Evolutionary conservation across 768 basidiomycete genomes (phyloP).

Genomic region (Panus rudis): DNA sequence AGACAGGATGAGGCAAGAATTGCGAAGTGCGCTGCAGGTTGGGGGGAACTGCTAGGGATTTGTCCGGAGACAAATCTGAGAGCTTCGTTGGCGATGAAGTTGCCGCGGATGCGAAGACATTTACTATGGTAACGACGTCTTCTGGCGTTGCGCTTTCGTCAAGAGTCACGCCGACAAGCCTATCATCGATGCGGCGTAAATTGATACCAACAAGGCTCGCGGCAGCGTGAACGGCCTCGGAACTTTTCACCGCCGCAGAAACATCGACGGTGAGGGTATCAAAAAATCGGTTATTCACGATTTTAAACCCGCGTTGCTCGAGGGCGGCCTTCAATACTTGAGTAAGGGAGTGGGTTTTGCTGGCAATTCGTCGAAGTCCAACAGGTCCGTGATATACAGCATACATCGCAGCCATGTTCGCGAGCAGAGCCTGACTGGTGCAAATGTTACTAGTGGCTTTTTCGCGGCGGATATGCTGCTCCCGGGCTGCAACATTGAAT

Average conservation of each 20-base stretch:
- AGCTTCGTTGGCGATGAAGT: slow-evolving; percentile 39
- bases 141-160: slow-evolving; percentile 82
- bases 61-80: slow-evolving; percentile 41
- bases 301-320: slow-evolving; percentile 66
- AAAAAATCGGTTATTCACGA: slow-evolving; percentile 74
- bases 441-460: slow-evolving; percentile 99
- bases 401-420: slow-evolving; percentile 99
- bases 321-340: slow-evolving; percentile 65
- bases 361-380: slow-evolving; percentile 78
- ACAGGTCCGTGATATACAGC: slow-evolving; percentile 93
- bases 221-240: slow-evolving; percentile 59
- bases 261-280: slow-evolving; percentile 85
- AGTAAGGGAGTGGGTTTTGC: slow-evolving; percentile 86
- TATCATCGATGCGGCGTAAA: slow-evolving; percentile 68
- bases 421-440: slow-evolving; percentile 94
- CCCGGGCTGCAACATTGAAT: slow-evolving; percentile 55
- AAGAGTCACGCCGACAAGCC: slow-evolving; percentile 78
- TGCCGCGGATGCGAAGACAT: slow-evolving; percentile 70
- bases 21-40: slow-evolving; percentile 53
- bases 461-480: slow-evolving; percentile 95
- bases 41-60: slow-evolving; percentile 42
- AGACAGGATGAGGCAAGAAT: slow-evolving; percentile 82
- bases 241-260: slow-evolving; percentile 46
- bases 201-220: slow-evolving; percentile 71
- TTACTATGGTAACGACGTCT: slow-evolving; percentile 72